These are phyloP conservation scores for Metrosideros polymorpha DNA, from an alignment of 441 rosid genomes.

Conservation along the genomic window DNA sequence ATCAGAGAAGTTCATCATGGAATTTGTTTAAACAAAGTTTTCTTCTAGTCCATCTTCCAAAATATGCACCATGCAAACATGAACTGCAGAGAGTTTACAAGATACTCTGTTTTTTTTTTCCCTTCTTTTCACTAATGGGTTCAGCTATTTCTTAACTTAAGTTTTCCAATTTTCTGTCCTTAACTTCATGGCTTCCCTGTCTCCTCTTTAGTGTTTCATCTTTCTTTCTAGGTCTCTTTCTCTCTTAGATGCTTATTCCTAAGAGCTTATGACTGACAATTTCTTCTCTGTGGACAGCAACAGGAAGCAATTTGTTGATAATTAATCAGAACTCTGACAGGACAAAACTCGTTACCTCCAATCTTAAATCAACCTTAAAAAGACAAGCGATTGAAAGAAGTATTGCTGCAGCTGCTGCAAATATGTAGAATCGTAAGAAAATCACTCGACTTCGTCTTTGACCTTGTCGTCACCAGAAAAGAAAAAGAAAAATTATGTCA, in stretches of 20 bases:
- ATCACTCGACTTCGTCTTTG: constrained; percentile 43
- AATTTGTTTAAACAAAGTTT: neutral
- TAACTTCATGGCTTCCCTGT: neutral
- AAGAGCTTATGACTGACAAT: neutral
- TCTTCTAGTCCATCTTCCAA: neutral
- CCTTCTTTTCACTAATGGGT: neutral
- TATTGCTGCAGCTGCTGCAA: constrained; percentile 28
- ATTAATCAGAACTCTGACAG: neutral
- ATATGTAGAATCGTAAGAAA: constrained; percentile 40
- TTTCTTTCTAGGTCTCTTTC: neutral
- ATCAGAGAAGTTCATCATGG: neutral
- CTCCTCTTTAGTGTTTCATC: neutral
- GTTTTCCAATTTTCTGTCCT: neutral
- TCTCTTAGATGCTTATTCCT: neutral
- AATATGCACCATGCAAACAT: neutral
- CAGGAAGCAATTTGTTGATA: neutral
- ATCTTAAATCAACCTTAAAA: constrained; percentile 19
- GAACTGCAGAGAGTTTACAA: neutral
- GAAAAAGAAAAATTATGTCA: neutral
- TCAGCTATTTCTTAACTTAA: neutral
- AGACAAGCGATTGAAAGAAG: constrained; percentile 29
- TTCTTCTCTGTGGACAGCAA: neutral
- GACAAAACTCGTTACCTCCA: constrained; percentile 29
- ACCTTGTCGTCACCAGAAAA: constrained; percentile 25
- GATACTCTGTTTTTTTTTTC: neutral